Base-by-base conservation (phyloP, 768 basidiomycete species). In the Epithele typhae region DNA sequence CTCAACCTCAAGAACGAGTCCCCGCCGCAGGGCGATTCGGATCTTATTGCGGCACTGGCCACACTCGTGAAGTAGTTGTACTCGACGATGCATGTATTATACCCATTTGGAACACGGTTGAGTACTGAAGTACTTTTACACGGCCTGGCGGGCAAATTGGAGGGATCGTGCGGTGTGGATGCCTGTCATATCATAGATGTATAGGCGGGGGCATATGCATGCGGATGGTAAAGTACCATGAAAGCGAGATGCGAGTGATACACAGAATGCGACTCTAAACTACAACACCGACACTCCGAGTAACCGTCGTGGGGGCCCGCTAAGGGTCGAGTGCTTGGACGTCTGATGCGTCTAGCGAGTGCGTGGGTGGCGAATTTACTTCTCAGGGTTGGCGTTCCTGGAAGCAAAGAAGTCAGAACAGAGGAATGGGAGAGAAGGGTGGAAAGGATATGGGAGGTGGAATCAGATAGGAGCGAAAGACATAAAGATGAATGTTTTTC, bases 401-500 rank as follows among this genome's bases (percentile, higher is more conserved):
- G 25, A 25, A 52, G 37, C 17, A 40, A 17, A 15, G 22, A 39
- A 11, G 54, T 61, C 19, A 64, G 52, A 23, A 46, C 36, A n/a
- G 19, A 24, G 11, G 10, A 23, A n/a, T 15, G n/a, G 34, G 44
- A 19, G 10, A 10, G 25, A 25, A 48, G 18, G 30, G 9, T 25
- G 12, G 30, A 3, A 11, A 25, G 37, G 25, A 32, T 22, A 53
- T 37, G 36, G 43, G 46, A 49, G 30, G 21, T 41, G 45, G 55
- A 52, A 68, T 94, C 92, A 94, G 91, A 94, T 94, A 94, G 92
- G 91, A 94, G 92, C 92, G 92, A 94, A 94, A 94, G 92, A 96
- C 91, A 67, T 32, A 15, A 9, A 79, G 86, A 89, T 90, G 83
- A 57, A 75, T 79, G 70, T 69, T 77, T 84, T 71, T 92, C 87